Conservation (phyloP, 371 early-diverging fungal species). For the Mucor sp. region DNA sequence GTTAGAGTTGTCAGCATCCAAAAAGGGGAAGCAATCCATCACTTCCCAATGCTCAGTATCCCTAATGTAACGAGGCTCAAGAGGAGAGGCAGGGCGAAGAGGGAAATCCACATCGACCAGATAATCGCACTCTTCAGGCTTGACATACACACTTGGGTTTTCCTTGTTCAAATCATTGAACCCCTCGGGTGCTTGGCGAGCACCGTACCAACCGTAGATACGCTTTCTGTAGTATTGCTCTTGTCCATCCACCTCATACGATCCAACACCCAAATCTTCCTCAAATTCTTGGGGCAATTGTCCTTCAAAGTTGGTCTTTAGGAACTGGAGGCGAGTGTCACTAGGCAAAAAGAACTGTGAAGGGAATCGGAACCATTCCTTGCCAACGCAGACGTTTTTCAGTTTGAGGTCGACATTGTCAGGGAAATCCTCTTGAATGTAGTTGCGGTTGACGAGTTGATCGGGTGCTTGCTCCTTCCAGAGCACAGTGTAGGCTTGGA, state of each 20-base stretch:
- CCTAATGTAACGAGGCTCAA: constrained; percentile 52
- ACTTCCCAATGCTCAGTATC: constrained; percentile 59
- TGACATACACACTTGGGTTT: constrained; percentile 57
- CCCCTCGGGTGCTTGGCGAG: constrained; percentile 52
- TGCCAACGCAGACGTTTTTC: constrained; percentile 81
- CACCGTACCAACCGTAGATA: constrained; percentile 35
- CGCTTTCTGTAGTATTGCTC: constrained; percentile 30
- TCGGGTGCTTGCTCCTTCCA: constrained; percentile 42
- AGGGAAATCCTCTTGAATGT: constrained; percentile 38
- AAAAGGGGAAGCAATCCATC: constrained; percentile 56
- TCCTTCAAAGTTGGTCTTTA: constrained; percentile 66
- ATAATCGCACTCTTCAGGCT: constrained; percentile 66
- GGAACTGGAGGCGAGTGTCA: constrained; percentile 59
- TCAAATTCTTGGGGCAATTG: constrained; percentile 70
- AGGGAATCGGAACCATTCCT: constrained; percentile 95
- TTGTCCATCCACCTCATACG: constrained; percentile 32
- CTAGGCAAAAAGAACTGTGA: constrained; percentile 87
- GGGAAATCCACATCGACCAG: constrained; percentile 68
- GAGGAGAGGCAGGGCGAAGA: constrained; percentile 28
- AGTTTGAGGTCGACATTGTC: constrained; percentile 22
- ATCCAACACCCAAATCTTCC: constrained; percentile 32
- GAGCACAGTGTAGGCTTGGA: constrained; percentile 53
- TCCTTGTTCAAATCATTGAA: constrained; percentile 79
- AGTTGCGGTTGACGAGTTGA: constrained; percentile 31
- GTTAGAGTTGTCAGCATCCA: constrained; percentile 57